These are phyloP conservation scores for Pachyrhizus erosus DNA, from an alignment of 306 rosid genomes.

Conservation along the genomic window DNA sequence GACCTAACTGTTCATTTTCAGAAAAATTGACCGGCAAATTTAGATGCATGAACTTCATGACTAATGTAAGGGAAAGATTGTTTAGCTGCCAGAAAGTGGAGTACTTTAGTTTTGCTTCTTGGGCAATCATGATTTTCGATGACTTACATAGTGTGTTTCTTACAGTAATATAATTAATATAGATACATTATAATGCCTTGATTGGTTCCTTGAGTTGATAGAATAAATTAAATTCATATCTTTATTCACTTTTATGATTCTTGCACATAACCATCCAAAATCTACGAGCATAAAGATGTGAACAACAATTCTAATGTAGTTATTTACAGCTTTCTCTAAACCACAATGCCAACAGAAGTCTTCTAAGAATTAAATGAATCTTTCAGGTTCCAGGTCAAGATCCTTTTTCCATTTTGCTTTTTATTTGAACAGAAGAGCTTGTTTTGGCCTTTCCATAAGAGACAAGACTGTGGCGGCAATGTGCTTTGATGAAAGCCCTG, in stretches of 20 bases:
- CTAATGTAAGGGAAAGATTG: neutral
- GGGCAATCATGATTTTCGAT: neutral
- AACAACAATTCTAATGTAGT: neutral
- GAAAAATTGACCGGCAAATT: too few species aligned
- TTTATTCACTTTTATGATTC: constrained; percentile 2
- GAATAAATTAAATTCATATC: constrained; percentile 1
- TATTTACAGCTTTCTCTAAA: constrained; percentile 31
- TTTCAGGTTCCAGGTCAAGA: constrained; percentile 34
- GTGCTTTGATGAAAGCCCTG: constrained; percentile 79
- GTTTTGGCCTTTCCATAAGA: constrained; percentile 73
- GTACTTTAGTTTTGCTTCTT: neutral
- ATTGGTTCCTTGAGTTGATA: neutral
- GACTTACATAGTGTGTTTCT: neutral
- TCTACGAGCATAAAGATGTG: constrained; percentile 13
- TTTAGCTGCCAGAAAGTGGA: neutral
- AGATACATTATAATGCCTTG: neutral
- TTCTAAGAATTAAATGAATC: neutral
- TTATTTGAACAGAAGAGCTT: constrained; percentile 68
- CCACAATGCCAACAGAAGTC: constrained; percentile 6
- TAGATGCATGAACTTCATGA: too few species aligned
- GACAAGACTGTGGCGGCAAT: constrained; percentile 74
- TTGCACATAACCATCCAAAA: neutral
- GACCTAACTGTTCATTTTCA: too few species aligned
- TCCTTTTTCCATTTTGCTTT: constrained; percentile 28
- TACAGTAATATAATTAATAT: constrained; percentile 8